Evolutionary conservation across 495 filamentous ascomycete genomes (phyloP).

Genomic region (Pyrenula massariospora): DNA sequence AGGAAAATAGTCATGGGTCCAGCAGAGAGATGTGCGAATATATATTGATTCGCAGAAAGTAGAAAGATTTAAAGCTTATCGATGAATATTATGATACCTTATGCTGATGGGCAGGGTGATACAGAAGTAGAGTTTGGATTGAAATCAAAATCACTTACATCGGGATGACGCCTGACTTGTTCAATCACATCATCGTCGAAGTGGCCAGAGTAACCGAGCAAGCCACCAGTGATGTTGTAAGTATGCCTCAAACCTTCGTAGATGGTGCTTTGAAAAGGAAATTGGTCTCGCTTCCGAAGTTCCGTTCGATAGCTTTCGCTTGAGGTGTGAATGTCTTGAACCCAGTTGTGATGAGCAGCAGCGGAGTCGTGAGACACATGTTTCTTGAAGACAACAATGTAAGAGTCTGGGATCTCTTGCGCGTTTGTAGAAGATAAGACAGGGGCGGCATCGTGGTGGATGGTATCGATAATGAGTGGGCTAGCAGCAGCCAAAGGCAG

Average conservation of each 20-base stretch:
- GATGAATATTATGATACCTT: no score
- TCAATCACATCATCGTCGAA: conserved; percentile 91
- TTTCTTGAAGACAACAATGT: conserved; percentile 98
- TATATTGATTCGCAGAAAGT: no score
- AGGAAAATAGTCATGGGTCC: neutral
- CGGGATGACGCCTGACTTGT: conserved; percentile 87
- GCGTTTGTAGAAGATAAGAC: conserved; percentile 70
- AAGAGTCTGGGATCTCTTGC: conserved; percentile 74
- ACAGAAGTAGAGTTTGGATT: no score
- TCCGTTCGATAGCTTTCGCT: conserved; percentile 52
- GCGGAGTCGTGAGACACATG: conserved; percentile 62
- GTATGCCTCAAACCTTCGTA: conserved; percentile 90
- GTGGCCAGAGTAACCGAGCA: conserved; percentile 89
- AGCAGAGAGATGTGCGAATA: neutral
- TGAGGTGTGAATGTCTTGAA: conserved; percentile 67
- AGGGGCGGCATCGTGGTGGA: conserved; percentile 79
- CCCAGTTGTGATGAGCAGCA: conserved; percentile 76
- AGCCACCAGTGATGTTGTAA: conserved; percentile 71
- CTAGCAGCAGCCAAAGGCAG: conserved; percentile 63
- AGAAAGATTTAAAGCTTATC: no score
- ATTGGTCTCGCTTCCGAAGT: conserved; percentile 80
- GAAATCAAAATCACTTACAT: conserved; percentile 76
- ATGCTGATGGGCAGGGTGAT: no score
- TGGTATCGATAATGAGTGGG: conserved; percentile 64
- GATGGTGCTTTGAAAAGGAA: conserved; percentile 55